A percentile compares a stretch with the other conserved stretches of the same genome.
Evolutionary conservation across 2,329 filamentous ascomycete species (phyloP).

Genomic region (Cladophialophora chaetospira): DNA sequence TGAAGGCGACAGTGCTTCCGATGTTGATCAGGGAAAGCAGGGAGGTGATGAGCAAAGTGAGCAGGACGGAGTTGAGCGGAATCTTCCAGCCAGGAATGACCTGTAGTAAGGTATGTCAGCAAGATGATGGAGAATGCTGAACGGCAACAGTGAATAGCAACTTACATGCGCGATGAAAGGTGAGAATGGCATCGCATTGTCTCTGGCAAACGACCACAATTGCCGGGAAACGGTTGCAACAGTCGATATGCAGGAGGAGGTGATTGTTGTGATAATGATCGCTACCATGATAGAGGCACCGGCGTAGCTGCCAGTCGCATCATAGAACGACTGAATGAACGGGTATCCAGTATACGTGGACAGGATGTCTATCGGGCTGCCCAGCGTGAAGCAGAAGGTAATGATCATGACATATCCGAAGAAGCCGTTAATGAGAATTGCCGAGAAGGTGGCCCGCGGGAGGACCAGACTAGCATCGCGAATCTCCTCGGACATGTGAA

Average conservation of each 20-base stretch:
- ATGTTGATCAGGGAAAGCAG: slow-evolving; percentile 34
- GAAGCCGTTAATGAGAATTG: slow-evolving; percentile 40
- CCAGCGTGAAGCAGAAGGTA: slow-evolving; percentile 43
- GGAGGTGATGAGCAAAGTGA: slow-evolving; percentile 26
- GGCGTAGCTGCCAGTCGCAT: slow-evolving; percentile 46
- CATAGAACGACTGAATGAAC: slow-evolving; percentile 51
- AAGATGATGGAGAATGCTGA: too few relatives aligned
- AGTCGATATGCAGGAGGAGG: slow-evolving; percentile 36
- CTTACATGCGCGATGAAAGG: slow-evolving; percentile 35
- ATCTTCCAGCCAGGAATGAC: slow-evolving; percentile 55
- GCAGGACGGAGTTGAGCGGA: slow-evolving; percentile 35
- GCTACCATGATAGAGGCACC: slow-evolving; percentile 49
- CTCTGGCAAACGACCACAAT: slow-evolving; percentile 48
- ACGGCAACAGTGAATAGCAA: not conserved
- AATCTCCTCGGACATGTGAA: slow-evolving; percentile 47
- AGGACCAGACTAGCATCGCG: slow-evolving; percentile 41
- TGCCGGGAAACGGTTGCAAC: slow-evolving; percentile 44
- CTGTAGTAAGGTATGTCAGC: too few relatives aligned
- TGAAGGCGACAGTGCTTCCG: slow-evolving; percentile 48
- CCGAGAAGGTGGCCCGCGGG: slow-evolving; percentile 42
- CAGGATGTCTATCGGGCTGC: slow-evolving; percentile 36
- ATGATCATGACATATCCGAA: slow-evolving; percentile 43
- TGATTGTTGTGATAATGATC: slow-evolving; percentile 36
- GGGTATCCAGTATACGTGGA: slow-evolving; percentile 39
- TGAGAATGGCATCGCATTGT: slow-evolving; percentile 45